Conservation (phyloP, 805 yeast genomes). For the Starmerella roubikii region DNA sequence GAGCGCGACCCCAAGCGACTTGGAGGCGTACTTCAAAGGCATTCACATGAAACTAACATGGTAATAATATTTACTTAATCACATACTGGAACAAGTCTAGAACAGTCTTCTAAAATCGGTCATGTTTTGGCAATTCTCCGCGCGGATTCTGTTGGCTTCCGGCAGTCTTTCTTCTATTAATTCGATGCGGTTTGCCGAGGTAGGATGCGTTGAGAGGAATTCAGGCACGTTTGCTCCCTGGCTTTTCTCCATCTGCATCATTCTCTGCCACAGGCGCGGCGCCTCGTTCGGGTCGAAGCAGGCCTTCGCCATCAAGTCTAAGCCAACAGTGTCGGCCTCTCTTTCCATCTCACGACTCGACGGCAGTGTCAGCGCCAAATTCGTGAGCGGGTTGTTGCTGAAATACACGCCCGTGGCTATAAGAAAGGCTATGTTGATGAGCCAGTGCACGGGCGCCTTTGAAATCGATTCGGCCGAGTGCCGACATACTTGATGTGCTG, state of each 20-base stretch:
- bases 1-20: too few species aligned
- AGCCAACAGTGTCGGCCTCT: conserved; percentile 91
- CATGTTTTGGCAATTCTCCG: conserved; percentile 6
- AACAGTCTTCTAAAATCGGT: neutral
- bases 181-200: conserved; percentile 53
- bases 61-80: too few species aligned
- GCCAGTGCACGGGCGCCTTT: conserved; percentile 54
- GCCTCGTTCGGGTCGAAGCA: conserved; percentile 74
- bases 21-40: too few species aligned
- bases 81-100: too few species aligned
- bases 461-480: conserved; percentile 79
- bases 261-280: conserved; percentile 66
- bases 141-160: conserved; percentile 23
- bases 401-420: conserved; percentile 46
- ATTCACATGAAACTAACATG: too few species aligned
- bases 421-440: conserved; percentile 40
- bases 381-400: conserved; percentile 40
- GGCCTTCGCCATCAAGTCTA: conserved; percentile 80
- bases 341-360: conserved; percentile 88
- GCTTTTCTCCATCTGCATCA: conserved; percentile 40
- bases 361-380: conserved; percentile 56
- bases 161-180: conserved; percentile 56
- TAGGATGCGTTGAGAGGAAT: conserved; percentile 80
- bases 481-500: conserved; percentile 87
- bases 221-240: conserved; percentile 35